Base-by-base conservation (phyloP, 2,329 filamentous ascomycete genomes). In the Apiospora malaysiana region DNA sequence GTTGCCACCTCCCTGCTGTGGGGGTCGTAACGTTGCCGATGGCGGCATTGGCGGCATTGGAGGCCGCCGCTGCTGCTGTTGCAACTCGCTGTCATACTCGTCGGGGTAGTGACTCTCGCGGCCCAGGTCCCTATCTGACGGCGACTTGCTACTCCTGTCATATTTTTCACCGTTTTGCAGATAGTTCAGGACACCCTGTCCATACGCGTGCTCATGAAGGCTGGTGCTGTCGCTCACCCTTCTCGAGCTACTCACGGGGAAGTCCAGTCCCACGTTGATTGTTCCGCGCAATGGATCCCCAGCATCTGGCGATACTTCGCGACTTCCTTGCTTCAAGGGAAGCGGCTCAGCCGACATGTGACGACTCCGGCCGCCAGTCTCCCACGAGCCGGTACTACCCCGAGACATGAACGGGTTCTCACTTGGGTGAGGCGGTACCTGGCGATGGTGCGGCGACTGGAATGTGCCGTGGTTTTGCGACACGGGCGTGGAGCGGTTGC, bases 301-400 rank as follows among this genome's bases (percentile, higher is more conserved):
- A 23, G 32, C 56, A n/a, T 40, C 18, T 8, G 56, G 56, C n/a
- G 56, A 63, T 21, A 40, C 32, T 4, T 63, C 56, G 56, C 56
- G 56, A 8, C 56, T 63, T n/a, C 27, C 27, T 40, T 37, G 56
- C 32, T 63, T 63, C 6, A 63, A 32, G 21, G 51, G 66, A 7
- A 43, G 32, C 43, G 66, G 66, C 66, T 46, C 42, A 16, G 66
- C 66, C 66, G 66, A 68, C 8, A 18, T n/a, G 43, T 68, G 66
- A 23, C 66, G 66, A 8, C 56, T 63, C 56, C 56, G 56, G 16
- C 18, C 56, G 21, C 14, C 32, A 18, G 32, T 63, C 32, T 63
- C 56, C 56, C 56, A 63, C 32, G 56, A n/a, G 21, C 32, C 32
- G 18, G 32, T 63, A 23, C 56, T 63, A 21, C 56, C 21, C 32